phyloP scores from a whole-genome alignment of 345 rosid species.

The Lenwebbia sp. region DNA sequence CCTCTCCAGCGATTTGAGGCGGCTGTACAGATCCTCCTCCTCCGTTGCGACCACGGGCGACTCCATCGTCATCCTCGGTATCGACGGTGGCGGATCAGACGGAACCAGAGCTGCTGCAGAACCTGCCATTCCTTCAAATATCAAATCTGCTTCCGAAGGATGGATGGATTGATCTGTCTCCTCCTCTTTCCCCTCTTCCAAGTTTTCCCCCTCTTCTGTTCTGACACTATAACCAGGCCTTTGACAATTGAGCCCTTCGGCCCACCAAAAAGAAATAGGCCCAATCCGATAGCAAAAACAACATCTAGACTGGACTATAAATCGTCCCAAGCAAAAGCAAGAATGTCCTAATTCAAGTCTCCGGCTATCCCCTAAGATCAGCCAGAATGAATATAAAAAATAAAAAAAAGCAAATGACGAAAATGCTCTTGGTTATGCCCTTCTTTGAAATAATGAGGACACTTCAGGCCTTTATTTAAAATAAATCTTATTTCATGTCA shows the following conservation, averaged over 20 bases:
- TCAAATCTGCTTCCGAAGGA: neutral
- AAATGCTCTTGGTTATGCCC: too few species aligned
- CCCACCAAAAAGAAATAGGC: neutral
- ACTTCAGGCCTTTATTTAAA: too few species aligned
- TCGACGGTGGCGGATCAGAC: neutral
- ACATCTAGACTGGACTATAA: neutral
- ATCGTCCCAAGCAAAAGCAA: too few species aligned
- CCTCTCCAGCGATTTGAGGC: constrained; percentile 62
- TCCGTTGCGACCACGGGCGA: constrained; percentile 6
- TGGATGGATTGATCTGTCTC: neutral
- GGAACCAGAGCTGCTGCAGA: neutral
- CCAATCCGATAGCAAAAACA: neutral
- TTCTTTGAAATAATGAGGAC: too few species aligned
- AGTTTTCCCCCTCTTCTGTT: neutral
- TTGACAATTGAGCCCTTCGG: neutral
- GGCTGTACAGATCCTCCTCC: constrained; percentile 85
- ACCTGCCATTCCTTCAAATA: neutral
- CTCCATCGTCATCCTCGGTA: neutral
- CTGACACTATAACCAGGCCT: neutral
- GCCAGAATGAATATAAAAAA: too few species aligned
- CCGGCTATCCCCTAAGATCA: too few species aligned
- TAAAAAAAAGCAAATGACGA: too few species aligned
- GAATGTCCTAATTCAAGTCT: too few species aligned
- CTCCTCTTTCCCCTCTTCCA: neutral
- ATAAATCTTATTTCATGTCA: too few species aligned